Conservation (phyloP, 139 green algal genomes). For the Diplosphaera chodatii region DNA sequence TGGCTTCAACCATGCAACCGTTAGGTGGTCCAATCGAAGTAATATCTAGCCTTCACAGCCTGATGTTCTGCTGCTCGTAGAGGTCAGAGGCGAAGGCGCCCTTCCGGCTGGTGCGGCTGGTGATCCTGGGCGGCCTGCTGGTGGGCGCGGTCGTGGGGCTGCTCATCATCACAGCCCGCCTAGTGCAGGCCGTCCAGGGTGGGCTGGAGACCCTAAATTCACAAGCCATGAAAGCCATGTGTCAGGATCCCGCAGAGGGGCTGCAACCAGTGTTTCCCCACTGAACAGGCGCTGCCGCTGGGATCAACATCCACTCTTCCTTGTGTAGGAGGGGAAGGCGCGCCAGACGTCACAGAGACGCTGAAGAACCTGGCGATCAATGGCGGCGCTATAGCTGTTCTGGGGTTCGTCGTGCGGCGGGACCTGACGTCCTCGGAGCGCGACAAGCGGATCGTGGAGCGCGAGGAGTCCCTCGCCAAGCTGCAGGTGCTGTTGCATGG, state of each 20-base stretch:
- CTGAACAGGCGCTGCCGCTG: too few relatives aligned
- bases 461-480: conserved; percentile 73
- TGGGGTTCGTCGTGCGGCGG: conserved; percentile 65
- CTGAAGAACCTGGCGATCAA: conserved; percentile 85
- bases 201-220: not conserved
- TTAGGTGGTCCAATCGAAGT: too few relatives aligned
- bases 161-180: conserved; percentile 61
- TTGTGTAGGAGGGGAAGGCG: conserved; percentile 62
- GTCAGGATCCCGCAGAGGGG: too few relatives aligned
- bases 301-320: too few relatives aligned
- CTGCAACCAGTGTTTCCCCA: too few relatives aligned
- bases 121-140: conserved; percentile 66
- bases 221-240: too few relatives aligned
- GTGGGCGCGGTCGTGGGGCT: conserved; percentile 68
- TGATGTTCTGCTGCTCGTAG: not conserved
- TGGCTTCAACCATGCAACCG: not conserved
- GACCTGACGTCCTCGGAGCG: conserved; percentile 51
- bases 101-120: conserved; percentile 75
- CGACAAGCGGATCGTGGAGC: conserved; percentile 40
- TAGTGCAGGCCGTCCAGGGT: conserved; percentile 57
- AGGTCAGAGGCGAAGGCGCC: conserved; percentile 51
- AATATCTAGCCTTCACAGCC: too few relatives aligned
- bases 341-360: conserved; percentile 62
- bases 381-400: conserved; percentile 36
- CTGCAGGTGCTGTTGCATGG: conserved; percentile 53